These are phyloP conservation scores for Albugo laibachii DNA, from an alignment of 352 stramenopile genomes.

Conservation along the genomic window DNA sequence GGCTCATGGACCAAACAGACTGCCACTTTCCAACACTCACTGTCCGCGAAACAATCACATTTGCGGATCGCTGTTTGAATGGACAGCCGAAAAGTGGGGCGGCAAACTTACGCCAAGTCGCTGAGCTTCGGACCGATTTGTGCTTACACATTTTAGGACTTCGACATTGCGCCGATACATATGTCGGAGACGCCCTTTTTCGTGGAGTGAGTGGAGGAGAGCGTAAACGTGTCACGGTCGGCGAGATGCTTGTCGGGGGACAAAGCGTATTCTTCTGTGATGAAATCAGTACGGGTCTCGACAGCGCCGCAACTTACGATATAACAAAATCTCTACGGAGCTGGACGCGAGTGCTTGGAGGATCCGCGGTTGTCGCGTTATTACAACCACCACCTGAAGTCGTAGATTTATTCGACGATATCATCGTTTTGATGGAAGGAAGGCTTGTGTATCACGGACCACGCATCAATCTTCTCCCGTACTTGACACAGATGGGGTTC, in stretches of 20 bases:
- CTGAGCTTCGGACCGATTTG: conserved; percentile 33
- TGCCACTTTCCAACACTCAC: conserved; percentile 10
- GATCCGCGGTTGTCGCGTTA: conserved; percentile 54
- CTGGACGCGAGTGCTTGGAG: conserved; percentile 21
- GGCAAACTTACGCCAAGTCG: conserved; percentile 15
- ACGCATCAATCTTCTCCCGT: conserved; percentile 25
- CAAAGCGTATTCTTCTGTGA: conserved; percentile 33
- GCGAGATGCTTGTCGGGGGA: conserved; percentile 40
- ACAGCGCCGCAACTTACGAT: conserved; percentile 13
- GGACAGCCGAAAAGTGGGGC: conserved; percentile 10
- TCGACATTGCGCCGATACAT: conserved; percentile 11
- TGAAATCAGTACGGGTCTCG: conserved; percentile 13
- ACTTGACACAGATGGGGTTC: conserved; percentile 66
- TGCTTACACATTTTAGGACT: conserved; percentile 16
- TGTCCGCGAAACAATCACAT: conserved; percentile 10
- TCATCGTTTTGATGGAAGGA: conserved; percentile 83
- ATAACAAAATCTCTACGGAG: conserved; percentile 29
- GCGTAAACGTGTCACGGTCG: conserved; percentile 56
- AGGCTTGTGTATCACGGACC: conserved; percentile 75
- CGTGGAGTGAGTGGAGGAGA: conserved; percentile 38
- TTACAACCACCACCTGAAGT: conserved; percentile 85
- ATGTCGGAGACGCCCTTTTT: conserved; percentile 14
- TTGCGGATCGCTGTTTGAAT: conserved; percentile 9
- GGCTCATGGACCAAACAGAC: conserved; percentile 14
- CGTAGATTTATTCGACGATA: conserved; percentile 84